phyloP scores from a whole-genome alignment of 2,329 filamentous ascomycete genomes.

The Nemania diffusa region DNA sequence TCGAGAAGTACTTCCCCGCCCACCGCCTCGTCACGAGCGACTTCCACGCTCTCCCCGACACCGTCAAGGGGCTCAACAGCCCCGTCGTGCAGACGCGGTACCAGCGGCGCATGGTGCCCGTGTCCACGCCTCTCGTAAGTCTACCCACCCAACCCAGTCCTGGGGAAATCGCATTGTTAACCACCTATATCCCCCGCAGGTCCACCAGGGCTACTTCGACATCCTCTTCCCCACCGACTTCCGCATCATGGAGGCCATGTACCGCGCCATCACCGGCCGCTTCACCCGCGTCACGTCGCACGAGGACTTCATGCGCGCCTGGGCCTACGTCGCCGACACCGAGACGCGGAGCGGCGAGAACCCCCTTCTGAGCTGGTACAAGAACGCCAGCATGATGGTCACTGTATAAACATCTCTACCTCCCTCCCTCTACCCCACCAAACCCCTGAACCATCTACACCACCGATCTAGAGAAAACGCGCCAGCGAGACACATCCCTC shows the following conservation, averaged over 20 bases:
- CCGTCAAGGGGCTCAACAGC: constrained; percentile 85
- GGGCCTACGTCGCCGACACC: constrained; percentile 92
- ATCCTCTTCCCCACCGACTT: constrained; percentile 99
- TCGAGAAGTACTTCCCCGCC: constrained; percentile 87
- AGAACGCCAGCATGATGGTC: constrained; percentile 92
- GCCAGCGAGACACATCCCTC: no score
- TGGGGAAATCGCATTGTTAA: not conserved
- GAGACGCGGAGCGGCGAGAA: constrained; percentile 92
- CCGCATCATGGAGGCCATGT: constrained; percentile 87
- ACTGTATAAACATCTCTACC: constrained; percentile 23
- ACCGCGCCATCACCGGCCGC: constrained; percentile 91
- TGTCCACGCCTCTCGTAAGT: constrained; percentile 87
- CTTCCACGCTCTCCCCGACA: constrained; percentile 86
- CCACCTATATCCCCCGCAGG: constrained; percentile 61
- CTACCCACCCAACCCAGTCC: not conserved
- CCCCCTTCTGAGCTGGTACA: constrained; percentile 90
- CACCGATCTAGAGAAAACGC: not conserved
- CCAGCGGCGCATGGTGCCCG: constrained; percentile 85
- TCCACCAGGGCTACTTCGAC: constrained; percentile 98
- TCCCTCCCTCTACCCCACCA: not conserved
- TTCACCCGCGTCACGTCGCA: constrained; percentile 86
- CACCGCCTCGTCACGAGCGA: constrained; percentile 91
- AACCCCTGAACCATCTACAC: no score
- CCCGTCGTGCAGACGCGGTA: constrained; percentile 97
- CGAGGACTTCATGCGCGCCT: constrained; percentile 88